Base-by-base conservation (phyloP, 225 moss, liverwort and hornwort genomes). In the Thuidium tamariscinum region DNA sequence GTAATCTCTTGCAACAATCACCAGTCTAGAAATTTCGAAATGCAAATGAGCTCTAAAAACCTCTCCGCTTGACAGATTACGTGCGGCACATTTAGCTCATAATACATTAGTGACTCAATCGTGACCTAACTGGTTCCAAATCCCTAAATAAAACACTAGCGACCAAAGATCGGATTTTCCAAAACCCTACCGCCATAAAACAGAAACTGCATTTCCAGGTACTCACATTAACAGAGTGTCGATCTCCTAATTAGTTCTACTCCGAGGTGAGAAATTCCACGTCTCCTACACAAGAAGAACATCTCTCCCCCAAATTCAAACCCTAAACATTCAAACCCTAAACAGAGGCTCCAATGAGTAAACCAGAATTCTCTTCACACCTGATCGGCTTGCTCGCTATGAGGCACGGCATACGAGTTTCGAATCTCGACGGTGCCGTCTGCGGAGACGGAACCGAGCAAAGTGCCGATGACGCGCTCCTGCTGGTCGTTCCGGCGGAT, bases 401-500 rank as follows among this genome's bases (percentile, higher is more conserved):
- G 99, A 41, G 99, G 99, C 80, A 99, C 99, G 9, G 99, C 96
- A 34, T 99, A 99, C 2, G 99, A 99, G 92, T 99, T 97, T 12
- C 99, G 94, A 73, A 99, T 99, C 84, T 99, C 99, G 32, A 99
- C 95, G 48, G 90, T 95, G 86, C 99, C 99, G 80, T 99, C 99
- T 5, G 92, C 71, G 39, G 97, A 93, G 44, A 96, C 86, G 16
- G 95, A 95, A 14, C 99, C 99, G 5, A 97, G 94, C n/a, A 99
- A 88, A 52, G 99, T 99, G 37, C 99, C 99, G 55, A 99, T 97
- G 55, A 99, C 99, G 44, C 99, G 95, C 93, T 97, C 99, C 83
- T 99, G 99, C 91, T 97, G 96, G 86, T 99, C 99, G 52, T 96
- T 97, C 29, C 99, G 97, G 85, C 99, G 95, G 90, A 99, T 99